Conservation (phyloP, 306 rosid species). For the Cucumis cinereus region DNA sequence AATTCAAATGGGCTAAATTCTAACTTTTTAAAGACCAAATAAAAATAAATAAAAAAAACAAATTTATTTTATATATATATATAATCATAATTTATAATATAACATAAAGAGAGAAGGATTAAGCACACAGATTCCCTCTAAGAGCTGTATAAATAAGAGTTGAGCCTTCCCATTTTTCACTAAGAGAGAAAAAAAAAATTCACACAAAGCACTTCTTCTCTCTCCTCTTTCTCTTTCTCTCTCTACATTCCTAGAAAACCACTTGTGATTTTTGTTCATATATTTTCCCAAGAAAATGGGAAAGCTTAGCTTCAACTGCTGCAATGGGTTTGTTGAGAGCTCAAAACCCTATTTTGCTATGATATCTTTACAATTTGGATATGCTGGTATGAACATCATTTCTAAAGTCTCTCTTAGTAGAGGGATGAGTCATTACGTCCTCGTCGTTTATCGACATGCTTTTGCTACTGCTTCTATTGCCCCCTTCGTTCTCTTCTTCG, state of each 20-base stretch:
- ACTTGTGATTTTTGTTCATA: background rate
- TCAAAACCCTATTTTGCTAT: conserved; percentile 78
- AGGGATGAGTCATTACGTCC: conserved; percentile 94
- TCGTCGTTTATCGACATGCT: conserved; percentile 86
- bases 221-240: background rate
- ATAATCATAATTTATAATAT: no score
- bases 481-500: conserved; percentile 67
- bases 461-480: conserved; percentile 56
- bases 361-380: conserved; percentile 73
- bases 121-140: background rate
- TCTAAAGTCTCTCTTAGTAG: conserved; percentile 63
- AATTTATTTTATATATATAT: no score
- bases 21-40: no score
- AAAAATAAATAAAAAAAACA: no score
- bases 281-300: conserved; percentile 8
- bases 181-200: background rate
- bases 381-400: conserved; percentile 78
- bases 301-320: conserved; percentile 27
- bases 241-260: conserved; percentile 5
- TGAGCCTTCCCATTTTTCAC: background rate
- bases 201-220: background rate
- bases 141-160: background rate
- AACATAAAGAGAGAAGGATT: no score
- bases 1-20: no score
- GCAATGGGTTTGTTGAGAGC: conserved; percentile 28